Conservation (phyloP, 345 rosid genomes). For the Citrus glauca region DNA sequence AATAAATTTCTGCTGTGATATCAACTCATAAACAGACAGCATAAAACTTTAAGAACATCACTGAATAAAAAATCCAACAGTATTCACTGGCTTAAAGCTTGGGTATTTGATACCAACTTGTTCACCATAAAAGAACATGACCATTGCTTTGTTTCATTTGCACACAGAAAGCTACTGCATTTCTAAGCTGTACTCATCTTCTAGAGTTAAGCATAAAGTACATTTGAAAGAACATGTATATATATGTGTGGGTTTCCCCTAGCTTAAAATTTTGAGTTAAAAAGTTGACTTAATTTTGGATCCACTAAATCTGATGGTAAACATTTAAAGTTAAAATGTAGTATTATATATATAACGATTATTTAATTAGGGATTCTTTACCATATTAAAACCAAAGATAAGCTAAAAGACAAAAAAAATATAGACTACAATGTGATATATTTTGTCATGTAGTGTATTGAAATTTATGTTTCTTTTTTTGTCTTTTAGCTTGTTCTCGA, state of each 20-base stretch:
- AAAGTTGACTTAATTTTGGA: too few species aligned
- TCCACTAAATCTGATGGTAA: too few species aligned
- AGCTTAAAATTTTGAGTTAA: too few species aligned
- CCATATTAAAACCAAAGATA: too few species aligned
- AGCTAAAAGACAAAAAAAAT: too few species aligned
- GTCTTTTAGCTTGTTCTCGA: too few species aligned
- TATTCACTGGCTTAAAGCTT: background rate
- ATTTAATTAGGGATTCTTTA: too few species aligned
- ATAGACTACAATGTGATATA: accelerated
- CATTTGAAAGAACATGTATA: background rate
- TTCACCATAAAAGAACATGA: background rate
- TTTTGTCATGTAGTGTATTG: too few species aligned
- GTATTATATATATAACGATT: too few species aligned
- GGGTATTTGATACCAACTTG: background rate
- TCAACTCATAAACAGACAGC: background rate
- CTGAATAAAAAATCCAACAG: background rate
- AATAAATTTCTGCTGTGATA: background rate
- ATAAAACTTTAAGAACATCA: background rate
- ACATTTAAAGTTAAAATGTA: too few species aligned
- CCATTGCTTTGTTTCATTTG: background rate
- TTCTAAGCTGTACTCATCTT: background rate
- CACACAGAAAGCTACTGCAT: background rate
- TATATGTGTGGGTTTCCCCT: background rate
- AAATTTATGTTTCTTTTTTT: too few species aligned
- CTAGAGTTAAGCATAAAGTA: background rate